A percentile compares a stretch with the other conserved stretches of the same genome.
Evolutionary conservation across 805 yeast species (phyloP).

Genomic region (Saccharomycopsis guyanensis): DNA sequence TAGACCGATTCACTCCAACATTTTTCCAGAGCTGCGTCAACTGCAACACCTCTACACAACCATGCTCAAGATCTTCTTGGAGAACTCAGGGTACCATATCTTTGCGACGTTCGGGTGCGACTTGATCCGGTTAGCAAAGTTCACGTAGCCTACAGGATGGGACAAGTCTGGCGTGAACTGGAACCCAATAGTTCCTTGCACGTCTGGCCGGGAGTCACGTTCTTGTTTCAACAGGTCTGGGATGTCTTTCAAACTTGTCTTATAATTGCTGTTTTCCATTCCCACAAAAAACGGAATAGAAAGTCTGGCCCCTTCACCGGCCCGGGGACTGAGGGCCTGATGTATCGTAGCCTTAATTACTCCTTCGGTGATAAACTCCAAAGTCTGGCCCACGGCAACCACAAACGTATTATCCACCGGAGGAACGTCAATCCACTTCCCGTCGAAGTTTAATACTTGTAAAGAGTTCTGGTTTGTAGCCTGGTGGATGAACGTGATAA

Average conservation of each 20-base stretch:
- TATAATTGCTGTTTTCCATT: slow-evolving; percentile 14
- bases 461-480: slow-evolving; percentile 45
- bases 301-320: slow-evolving; percentile 25
- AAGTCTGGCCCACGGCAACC: slow-evolving; percentile 53
- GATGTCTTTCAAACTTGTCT: neutral
- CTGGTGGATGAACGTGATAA: slow-evolving; percentile 53
- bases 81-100: slow-evolving; percentile 13
- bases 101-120: slow-evolving; percentile 16
- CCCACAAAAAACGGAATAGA: slow-evolving; percentile 24
- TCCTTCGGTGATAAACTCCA: slow-evolving; percentile 52
- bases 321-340: slow-evolving; percentile 39
- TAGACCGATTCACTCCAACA: no score
- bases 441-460: slow-evolving; percentile 48
- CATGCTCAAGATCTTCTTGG: slow-evolving; percentile 3
- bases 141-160: slow-evolving; percentile 15
- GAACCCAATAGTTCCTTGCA: slow-evolving; percentile 10
- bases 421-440: slow-evolving; percentile 49
- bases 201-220: slow-evolving; percentile 6
- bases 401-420: slow-evolving; percentile 43
- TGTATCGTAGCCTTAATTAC: slow-evolving; percentile 55
- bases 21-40: no score
- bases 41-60: neutral
- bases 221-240: slow-evolving; percentile 4
- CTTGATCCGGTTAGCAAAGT: slow-evolving; percentile 13
- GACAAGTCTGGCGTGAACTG: slow-evolving; percentile 15